These are phyloP conservation scores for Pneumocystis sp. DNA, from an alignment of 1,139 yeast genomes.

Conservation along the genomic window DNA sequence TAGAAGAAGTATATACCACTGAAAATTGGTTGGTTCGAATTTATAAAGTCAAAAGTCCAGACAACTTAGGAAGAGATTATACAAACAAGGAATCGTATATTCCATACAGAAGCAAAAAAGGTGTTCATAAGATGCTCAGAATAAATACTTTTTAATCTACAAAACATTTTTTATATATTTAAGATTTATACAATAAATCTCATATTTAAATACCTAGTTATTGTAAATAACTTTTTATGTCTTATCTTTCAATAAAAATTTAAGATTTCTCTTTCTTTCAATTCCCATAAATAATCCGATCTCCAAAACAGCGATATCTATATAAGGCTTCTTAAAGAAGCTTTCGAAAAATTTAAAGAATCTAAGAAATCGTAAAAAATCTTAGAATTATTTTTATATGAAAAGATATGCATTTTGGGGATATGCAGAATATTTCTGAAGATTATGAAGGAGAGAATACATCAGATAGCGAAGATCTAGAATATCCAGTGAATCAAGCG, in stretches of 20 bases:
- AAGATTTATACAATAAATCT: neutral
- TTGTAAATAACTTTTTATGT: neutral
- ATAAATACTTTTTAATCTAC: neutral
- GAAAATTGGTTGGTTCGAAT: conserved; percentile 96
- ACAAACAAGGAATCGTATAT: neutral
- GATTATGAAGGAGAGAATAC: conserved; percentile 4
- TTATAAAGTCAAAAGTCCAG: conserved; percentile 81
- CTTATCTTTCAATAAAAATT: no score
- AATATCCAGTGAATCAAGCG: conserved; percentile 4
- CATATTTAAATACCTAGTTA: neutral
- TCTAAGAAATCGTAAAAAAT: neutral
- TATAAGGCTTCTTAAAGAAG: no score
- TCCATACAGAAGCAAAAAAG: neutral
- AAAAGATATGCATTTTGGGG: neutral
- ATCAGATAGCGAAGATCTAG: conserved; percentile 8
- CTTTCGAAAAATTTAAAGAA: neutral
- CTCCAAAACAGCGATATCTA: neutral
- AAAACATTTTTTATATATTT: neutral
- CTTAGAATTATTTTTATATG: neutral
- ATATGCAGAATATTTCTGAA: neutral
- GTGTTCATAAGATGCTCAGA: neutral
- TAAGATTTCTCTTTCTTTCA: no score
- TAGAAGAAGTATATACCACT: conserved; percentile 89
- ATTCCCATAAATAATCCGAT: no score
- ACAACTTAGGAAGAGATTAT: conserved; percentile 65